Percentiles rank a stretch among this genome's conserved stretches.
phyloP scores from a whole-genome alignment of 768 basidiomycete species.

The Kondoa subrosea region DNA sequence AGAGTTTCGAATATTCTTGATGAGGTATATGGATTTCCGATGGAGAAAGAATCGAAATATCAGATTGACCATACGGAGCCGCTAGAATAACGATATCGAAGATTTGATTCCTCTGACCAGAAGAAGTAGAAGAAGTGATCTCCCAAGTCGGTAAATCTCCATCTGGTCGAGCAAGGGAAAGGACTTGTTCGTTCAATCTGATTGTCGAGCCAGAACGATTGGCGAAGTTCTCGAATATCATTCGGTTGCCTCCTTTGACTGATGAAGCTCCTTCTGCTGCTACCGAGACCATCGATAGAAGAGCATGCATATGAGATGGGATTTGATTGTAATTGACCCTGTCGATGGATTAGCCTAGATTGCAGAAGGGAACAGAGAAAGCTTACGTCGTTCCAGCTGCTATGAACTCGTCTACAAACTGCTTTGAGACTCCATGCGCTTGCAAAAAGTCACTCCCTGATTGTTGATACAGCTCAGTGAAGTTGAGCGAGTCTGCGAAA shows the following conservation, averaged over 20 bases:
- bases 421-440: conserved; percentile 41
- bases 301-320: conserved; percentile 52
- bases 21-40: conserved; percentile 40
- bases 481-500: conserved; percentile 38
- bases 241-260: conserved; percentile 64
- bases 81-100: conserved; percentile 58
- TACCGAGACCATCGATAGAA: conserved; percentile 56
- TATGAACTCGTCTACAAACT: conserved; percentile 55
- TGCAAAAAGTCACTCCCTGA: conserved; percentile 46
- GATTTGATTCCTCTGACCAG: conserved; percentile 6
- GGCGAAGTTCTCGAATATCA: conserved; percentile 68
- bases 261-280: conserved; percentile 51
- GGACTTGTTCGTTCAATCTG: conserved; percentile 37
- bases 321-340: conserved; percentile 42
- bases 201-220: conserved; percentile 51
- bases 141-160: background rate
- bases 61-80: conserved; percentile 60
- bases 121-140: background rate
- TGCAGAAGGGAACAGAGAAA: background rate
- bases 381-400: conserved; percentile 46
- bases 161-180: conserved; percentile 21
- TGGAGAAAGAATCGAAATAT: conserved; percentile 23
- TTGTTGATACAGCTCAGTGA: conserved; percentile 35
- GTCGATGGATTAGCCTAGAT: background rate
- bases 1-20: conserved; percentile 64